phyloP scores from a whole-genome alignment of 495 filamentous ascomycete species.

The Antarctomyces pellizariae region DNA sequence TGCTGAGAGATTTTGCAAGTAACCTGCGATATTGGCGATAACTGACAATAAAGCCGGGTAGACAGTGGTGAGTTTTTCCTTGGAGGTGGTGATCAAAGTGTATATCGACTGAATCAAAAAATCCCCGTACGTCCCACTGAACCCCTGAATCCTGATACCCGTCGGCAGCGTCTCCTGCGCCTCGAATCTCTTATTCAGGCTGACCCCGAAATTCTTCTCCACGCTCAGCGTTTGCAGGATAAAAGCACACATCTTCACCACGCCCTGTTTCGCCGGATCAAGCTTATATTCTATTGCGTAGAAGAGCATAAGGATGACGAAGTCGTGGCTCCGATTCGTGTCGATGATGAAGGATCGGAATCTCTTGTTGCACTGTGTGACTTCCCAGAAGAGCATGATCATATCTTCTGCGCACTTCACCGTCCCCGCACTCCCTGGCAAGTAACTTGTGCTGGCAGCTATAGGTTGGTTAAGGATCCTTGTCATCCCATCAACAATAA shows the following conservation, averaged over 20 bases:
- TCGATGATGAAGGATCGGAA: slow-evolving; percentile 96
- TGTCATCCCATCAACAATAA: slow-evolving; percentile 89
- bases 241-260: slow-evolving; percentile 93
- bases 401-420: slow-evolving; percentile 87
- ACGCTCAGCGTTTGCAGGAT: slow-evolving; percentile 87
- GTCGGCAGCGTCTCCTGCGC: slow-evolving; percentile 69
- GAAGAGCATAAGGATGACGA: slow-evolving; percentile 72
- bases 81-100: slow-evolving; percentile 72
- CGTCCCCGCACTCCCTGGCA: slow-evolving; percentile 64
- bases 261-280: slow-evolving; percentile 71
- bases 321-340: slow-evolving; percentile 81
- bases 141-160: slow-evolving; percentile 57
- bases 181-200: slow-evolving; percentile 74
- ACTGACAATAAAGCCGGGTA: slow-evolving; percentile 85
- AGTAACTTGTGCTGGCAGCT: slow-evolving; percentile 65
- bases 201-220: slow-evolving; percentile 73
- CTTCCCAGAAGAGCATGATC: slow-evolving; percentile 95
- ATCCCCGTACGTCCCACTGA: slow-evolving; percentile 81
- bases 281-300: slow-evolving; percentile 75
- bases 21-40: slow-evolving; percentile 76
- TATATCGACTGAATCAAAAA: slow-evolving; percentile 94
- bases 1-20: slow-evolving; percentile 53
- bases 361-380: slow-evolving; percentile 90
- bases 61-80: slow-evolving; percentile 74
- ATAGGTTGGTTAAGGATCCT: slow-evolving; percentile 82